Evolutionary conservation across 1,284 basidiomycete species (phyloP).

Genomic region (Agaricales sp.): DNA sequence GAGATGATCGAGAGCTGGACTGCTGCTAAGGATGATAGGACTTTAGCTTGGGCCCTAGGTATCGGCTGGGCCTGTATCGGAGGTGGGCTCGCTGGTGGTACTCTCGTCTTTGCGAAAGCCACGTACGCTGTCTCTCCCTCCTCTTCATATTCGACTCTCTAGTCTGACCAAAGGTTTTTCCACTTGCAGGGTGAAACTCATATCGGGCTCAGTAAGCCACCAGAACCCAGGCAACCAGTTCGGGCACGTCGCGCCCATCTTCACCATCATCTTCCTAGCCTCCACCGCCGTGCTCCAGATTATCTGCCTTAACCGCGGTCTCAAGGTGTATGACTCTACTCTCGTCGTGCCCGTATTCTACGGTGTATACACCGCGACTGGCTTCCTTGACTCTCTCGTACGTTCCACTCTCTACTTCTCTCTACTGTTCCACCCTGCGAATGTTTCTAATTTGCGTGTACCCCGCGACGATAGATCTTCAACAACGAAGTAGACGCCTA

Average conservation of each 20-base stretch:
- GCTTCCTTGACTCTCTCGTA: conserved; percentile 27
- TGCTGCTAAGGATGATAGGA: conserved; percentile 69
- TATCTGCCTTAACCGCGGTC: conserved; percentile 79
- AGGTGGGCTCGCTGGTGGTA: conserved; percentile 80
- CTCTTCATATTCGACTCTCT: conserved; percentile 7
- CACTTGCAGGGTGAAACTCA: conserved; percentile 54
- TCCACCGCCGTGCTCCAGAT: conserved; percentile 83
- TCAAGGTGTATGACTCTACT: conserved; percentile 73
- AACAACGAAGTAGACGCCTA: conserved; percentile 78
- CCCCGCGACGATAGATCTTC: conserved; percentile 58
- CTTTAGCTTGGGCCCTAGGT: conserved; percentile 80
- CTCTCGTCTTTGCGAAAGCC: conserved; percentile 87
- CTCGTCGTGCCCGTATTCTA: conserved; percentile 72
- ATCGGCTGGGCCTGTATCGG: conserved; percentile 90
- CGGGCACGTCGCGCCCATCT: conserved; percentile 68
- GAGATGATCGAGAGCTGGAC: conserved; percentile 68
- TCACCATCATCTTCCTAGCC: conserved; percentile 74
- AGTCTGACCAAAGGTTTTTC: background rate
- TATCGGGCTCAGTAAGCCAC: conserved; percentile 65
- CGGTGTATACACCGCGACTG: conserved; percentile 57
- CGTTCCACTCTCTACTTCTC: conserved; percentile 4
- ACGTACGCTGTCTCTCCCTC: conserved; percentile 39
- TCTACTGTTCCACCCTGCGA: background rate
- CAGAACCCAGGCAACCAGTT: conserved; percentile 81
- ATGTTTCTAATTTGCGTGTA: conserved; percentile 1